A percentile compares a stretch with the other conserved stretches of the same genome.
These are phyloP conservation scores for Macroventuria anomochaeta DNA, from an alignment of 2,329 filamentous ascomycete species.

Conservation along the genomic window DNA sequence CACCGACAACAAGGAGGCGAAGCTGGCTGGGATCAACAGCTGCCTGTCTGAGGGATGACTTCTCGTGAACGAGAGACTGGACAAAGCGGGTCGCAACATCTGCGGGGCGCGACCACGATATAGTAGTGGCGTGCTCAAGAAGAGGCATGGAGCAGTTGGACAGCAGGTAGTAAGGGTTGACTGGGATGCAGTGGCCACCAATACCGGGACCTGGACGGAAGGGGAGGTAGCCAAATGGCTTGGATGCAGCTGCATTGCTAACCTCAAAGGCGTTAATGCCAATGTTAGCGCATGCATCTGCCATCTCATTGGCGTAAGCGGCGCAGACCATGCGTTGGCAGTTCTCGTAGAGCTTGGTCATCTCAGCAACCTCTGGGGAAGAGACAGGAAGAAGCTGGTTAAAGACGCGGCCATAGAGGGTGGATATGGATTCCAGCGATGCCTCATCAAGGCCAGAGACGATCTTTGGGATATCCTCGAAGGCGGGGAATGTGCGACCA, in stretches of 20 bases:
- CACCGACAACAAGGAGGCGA: not conserved
- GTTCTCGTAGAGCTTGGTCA: constrained; percentile 66
- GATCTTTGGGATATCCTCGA: constrained; percentile 58
- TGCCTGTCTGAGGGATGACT: not conserved
- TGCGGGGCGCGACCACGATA: not conserved
- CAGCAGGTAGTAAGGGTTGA: constrained; percentile 49
- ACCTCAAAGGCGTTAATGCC: constrained; percentile 61
- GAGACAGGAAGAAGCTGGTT: constrained; percentile 58
- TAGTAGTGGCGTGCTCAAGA: not conserved
- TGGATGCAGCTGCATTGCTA: constrained; percentile 57
- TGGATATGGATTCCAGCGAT: constrained; percentile 54
- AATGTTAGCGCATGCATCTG: constrained; percentile 57
- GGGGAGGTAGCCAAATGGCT: constrained; percentile 52
- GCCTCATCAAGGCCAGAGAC: constrained; percentile 59
- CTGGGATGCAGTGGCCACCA: constrained; percentile 63
- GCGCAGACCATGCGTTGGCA: constrained; percentile 64
- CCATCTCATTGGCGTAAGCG: constrained; percentile 64
- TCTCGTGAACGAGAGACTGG: not conserved
- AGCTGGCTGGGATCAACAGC: too few relatives aligned
- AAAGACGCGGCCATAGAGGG: constrained; percentile 57
- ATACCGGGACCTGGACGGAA: constrained; percentile 59
- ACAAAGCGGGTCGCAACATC: not conserved
- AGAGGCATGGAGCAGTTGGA: not conserved
- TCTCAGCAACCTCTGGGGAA: constrained; percentile 62
- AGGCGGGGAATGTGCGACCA: constrained; percentile 51